Evolutionary conservation across 306 rosid genomes (phyloP).

Genomic region (Cucurbita moschata): DNA sequence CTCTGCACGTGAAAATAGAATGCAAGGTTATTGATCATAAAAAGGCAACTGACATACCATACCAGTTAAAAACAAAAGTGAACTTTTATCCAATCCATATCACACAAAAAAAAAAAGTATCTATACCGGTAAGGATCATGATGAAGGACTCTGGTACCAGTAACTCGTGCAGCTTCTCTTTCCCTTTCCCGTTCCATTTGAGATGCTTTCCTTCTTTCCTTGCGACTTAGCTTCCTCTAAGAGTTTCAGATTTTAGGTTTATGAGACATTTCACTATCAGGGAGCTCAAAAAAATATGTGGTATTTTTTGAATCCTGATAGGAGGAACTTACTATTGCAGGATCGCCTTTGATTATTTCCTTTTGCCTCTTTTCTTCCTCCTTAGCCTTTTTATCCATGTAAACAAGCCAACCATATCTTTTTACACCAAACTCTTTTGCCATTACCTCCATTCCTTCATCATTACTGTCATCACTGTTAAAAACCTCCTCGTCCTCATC

Average conservation of each 20-base stretch:
- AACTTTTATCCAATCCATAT: constrained; percentile 2
- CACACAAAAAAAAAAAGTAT: constrained; percentile 7
- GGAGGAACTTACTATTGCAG: constrained; percentile 71
- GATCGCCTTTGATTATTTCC: constrained; percentile 92
- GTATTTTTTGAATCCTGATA: not conserved
- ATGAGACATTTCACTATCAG: not conserved
- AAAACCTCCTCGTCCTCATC: constrained; percentile 60
- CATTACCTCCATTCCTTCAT: constrained; percentile 93
- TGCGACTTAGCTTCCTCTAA: constrained; percentile 93
- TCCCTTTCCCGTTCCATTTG: constrained; percentile 94
- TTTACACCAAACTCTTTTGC: constrained; percentile 90
- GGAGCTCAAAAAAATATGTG: not conserved
- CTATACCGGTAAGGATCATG: constrained; percentile 92
- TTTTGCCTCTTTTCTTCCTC: constrained; percentile 93
- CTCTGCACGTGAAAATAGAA: constrained; percentile 39
- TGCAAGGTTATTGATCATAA: constrained; percentile 2
- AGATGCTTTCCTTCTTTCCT: constrained; percentile 95
- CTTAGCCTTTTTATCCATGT: constrained; percentile 93
- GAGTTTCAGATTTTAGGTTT: constrained; percentile 5
- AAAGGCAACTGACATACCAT: not conserved
- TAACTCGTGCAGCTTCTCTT: constrained; percentile 58
- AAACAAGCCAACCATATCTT: constrained; percentile 96
- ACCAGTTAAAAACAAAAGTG: constrained; percentile 10
- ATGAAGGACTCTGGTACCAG: constrained; percentile 70
- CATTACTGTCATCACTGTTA: constrained; percentile 88